phyloP scores from a whole-genome alignment of 768 basidiomycete genomes.

The Mycena pura region DNA sequence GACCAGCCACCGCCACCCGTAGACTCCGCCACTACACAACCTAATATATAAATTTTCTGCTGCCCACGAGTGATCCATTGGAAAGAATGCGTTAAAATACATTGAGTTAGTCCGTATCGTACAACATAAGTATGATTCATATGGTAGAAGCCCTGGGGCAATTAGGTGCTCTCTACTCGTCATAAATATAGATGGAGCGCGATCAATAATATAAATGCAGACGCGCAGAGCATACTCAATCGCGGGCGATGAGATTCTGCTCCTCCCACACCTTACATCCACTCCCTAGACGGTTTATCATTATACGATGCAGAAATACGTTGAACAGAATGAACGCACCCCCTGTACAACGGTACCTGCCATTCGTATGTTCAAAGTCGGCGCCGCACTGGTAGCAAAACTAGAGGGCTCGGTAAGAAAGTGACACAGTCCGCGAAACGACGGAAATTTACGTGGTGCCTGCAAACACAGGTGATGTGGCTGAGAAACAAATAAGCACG shows the following conservation, averaged over 20 bases:
- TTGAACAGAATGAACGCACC: constrained; percentile 8
- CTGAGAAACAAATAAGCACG: not conserved
- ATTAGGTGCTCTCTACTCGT: no score
- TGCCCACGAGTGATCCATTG: no score
- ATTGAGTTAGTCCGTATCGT: constrained; percentile 10
- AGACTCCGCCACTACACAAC: constrained; percentile 3
- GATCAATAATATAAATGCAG: not conserved
- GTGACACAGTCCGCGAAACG: no score
- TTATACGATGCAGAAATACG: no score
- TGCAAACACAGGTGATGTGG: constrained; percentile 30
- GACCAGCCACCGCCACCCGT: not conserved
- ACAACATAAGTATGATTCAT: not conserved
- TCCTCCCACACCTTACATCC: constrained; percentile 32
- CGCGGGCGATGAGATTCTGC: constrained; percentile 24
- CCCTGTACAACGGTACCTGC: constrained; percentile 28
- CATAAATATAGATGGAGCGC: not conserved
- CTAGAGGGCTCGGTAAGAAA: not conserved
- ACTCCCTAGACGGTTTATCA: constrained; percentile 9
- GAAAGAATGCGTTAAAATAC: constrained; percentile 6
- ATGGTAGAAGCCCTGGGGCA: no score
- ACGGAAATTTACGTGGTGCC: constrained; percentile 27
- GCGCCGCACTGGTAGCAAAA: constrained; percentile 32
- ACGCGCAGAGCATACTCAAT: not conserved
- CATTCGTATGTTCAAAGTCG: constrained; percentile 28
- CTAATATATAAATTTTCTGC: constrained; percentile 17